Percentiles rank a stretch among this genome's conserved stretches.
Conservation (phyloP, 2,329 filamentous ascomycete genomes). For the Dactylellina parvicollis region DNA sequence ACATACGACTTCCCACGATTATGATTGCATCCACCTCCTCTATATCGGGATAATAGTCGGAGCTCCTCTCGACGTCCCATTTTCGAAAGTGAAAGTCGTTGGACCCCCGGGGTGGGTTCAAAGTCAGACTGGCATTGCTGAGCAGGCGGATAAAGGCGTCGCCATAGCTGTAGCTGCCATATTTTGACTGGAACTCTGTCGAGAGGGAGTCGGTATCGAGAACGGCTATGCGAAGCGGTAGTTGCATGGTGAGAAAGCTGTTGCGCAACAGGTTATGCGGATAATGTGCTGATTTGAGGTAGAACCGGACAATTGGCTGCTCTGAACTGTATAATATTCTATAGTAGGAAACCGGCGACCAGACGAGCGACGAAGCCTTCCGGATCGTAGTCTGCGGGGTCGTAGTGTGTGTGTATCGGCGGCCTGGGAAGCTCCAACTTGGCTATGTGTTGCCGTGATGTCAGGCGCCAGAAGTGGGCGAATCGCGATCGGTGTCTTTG, state of each 20-base stretch:
- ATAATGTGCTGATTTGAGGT: no score
- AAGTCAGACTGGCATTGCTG: conserved; percentile 65
- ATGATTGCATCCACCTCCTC: conserved; percentile 82
- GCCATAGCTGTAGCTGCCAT: conserved; percentile 79
- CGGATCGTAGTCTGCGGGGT: not conserved
- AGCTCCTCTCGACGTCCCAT: conserved; percentile 74
- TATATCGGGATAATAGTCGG: conserved; percentile 75
- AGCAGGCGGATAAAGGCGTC: conserved; percentile 74
- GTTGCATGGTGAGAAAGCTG: conserved; percentile 47
- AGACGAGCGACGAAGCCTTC: not conserved
- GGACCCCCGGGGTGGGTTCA: conserved; percentile 63
- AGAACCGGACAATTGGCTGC: no score
- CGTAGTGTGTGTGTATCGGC: not conserved
- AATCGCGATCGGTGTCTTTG: no score
- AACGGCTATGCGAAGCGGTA: conserved; percentile 80
- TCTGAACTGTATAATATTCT: not conserved
- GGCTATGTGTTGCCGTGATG: conserved; percentile 16
- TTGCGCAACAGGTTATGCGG: no score
- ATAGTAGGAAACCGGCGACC: not conserved
- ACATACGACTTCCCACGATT: conserved; percentile 75
- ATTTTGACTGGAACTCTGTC: conserved; percentile 71
- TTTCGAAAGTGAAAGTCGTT: conserved; percentile 65
- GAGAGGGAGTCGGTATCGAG: conserved; percentile 87
- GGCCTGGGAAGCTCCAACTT: no score
- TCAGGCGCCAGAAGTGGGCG: no score